Base-by-base conservation (phyloP, 2,329 filamentous ascomycete genomes). In the Talaromyces sp. region DNA sequence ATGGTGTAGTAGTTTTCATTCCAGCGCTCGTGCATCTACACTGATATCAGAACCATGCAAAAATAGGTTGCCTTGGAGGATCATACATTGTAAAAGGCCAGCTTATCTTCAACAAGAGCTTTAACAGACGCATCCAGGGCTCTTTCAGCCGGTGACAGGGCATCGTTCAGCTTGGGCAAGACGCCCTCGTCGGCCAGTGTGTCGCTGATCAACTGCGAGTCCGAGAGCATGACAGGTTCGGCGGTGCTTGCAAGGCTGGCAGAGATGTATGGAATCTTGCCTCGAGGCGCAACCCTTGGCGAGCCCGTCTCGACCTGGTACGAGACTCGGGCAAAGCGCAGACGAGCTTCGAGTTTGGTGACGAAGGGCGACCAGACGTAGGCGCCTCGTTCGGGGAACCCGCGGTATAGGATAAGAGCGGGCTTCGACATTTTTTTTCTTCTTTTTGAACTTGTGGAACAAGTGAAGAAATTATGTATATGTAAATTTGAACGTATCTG, bases 321-420 rank as follows among this genome's bases (percentile, higher is more conserved):
- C 0, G 71, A 44, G 2, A 86, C 56, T 1, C 72, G 69, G 1
- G 78, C 78, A 65, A 86, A 80, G 15, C 86, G 85, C 6, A 88
- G 77, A 15, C 85, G 84, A 19, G 84, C 78, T 68, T 89, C 86
- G 57, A 88, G 75, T 69, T 88, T 88, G 52, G 74, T 82, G 58
- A 86, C 84, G 65, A 86, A 88, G 10, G 85, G 85, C 0, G 85
- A 87, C 83, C 83, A 86, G 57, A 80, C 77, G 66, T 86, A 80
- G 19, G 66, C 65, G 5, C 73, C 75, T 1, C 70, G 62, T 2
- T 73, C 69, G 33, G 74, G 72, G 62, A 77, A 82, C 54, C 84
- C 84, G 47, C 84, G 82, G 70, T 78, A 84, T 55, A 87, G 63
- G 7, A 74, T 82, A 27, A 75, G 58, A 52, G 13, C 28, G n/a